Percentiles rank a stretch among this genome's conserved stretches.
phyloP scores from a whole-genome alignment of 2,329 filamentous ascomycete species.

The Leptographium galeiforme region DNA sequence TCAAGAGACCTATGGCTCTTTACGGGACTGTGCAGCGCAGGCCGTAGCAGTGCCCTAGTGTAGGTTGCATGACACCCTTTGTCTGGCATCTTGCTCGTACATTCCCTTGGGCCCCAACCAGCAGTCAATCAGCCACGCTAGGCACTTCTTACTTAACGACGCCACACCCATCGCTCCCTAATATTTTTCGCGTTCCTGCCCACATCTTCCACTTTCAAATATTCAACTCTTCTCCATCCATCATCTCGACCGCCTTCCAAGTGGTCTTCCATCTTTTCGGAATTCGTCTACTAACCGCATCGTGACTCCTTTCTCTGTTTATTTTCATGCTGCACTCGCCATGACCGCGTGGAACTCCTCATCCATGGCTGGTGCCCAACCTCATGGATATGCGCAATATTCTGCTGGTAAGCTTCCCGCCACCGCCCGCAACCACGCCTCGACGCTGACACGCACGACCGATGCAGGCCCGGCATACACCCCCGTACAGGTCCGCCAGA shows the following conservation, averaged over 20 bases:
- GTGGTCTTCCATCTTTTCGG: background rate
- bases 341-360: conserved; percentile 11
- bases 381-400: conserved; percentile 8
- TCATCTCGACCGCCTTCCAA: background rate
- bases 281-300: background rate
- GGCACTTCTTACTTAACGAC: no score
- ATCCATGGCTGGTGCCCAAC: conserved; percentile 15
- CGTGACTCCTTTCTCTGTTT: background rate
- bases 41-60: no score
- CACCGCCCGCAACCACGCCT: background rate
- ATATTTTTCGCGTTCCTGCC: background rate
- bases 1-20: no score
- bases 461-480: conserved; percentile 27
- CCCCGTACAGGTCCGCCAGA: conserved; percentile 27
- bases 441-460: background rate
- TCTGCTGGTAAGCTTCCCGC: conserved; percentile 4
- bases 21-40: no score
- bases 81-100: no score
- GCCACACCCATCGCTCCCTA: background rate
- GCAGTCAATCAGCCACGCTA: no score
- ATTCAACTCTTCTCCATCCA: background rate
- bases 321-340: background rate
- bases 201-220: background rate
- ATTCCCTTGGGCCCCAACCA: no score
- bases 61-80: no score